A percentile compares a stretch with the other conserved stretches of the same genome.
Evolutionary conservation across 2,329 filamentous ascomycete species (phyloP).

Genomic region (Colletotrichum melonis): DNA sequence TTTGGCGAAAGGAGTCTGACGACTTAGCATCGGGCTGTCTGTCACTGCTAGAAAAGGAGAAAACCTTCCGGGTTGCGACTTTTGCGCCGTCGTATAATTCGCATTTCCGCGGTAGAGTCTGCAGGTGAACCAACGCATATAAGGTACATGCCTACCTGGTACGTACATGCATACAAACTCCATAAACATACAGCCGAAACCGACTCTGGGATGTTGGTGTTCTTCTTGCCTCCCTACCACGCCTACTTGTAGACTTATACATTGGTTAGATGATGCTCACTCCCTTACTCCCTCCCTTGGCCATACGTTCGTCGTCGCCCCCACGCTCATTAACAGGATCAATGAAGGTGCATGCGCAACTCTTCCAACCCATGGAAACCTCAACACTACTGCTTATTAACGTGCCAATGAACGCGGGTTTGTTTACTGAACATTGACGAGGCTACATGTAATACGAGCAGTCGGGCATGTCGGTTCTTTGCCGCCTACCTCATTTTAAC

Average conservation of each 20-base stretch:
- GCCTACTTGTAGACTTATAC: background rate
- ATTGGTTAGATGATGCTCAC: background rate
- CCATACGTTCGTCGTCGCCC: too few relatives aligned
- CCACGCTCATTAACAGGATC: background rate
- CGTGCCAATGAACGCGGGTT: background rate
- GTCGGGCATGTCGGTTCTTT: background rate
- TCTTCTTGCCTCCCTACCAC: background rate
- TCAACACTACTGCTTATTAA: background rate
- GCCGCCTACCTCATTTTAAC: background rate
- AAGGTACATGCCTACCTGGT: too few relatives aligned
- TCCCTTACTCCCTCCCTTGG: background rate
- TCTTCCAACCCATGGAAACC: background rate
- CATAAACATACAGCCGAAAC: background rate
- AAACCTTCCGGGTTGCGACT: too few relatives aligned
- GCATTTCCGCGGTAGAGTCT: too few relatives aligned
- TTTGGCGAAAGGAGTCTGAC: too few relatives aligned
- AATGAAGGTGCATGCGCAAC: background rate
- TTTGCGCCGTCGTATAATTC: too few relatives aligned
- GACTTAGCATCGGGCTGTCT: too few relatives aligned
- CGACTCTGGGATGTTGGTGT: background rate
- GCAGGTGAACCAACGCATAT: too few relatives aligned
- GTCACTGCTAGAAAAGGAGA: too few relatives aligned
- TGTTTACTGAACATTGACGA: background rate
- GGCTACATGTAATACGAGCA: background rate
- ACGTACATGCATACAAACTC: background rate